Percentiles rank a stretch among this genome's conserved stretches.
Conservation (phyloP, 139 green algal species). For the Chlorella ohadii region DNA sequence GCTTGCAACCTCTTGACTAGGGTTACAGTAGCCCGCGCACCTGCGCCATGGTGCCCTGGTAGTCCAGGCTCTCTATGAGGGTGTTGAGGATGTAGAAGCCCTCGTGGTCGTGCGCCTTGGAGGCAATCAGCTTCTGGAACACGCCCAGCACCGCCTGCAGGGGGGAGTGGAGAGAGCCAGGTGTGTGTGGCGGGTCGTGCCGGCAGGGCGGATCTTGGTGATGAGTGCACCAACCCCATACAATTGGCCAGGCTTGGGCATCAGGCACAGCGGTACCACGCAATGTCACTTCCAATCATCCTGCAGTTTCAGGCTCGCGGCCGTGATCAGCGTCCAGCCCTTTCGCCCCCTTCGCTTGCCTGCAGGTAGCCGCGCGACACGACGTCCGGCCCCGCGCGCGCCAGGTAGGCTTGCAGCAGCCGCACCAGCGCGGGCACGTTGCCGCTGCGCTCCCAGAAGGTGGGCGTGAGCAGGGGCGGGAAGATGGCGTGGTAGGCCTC, state of each 20-base stretch:
- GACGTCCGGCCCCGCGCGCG: conserved; percentile 72
- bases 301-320: no score
- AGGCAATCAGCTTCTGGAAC: conserved; percentile 93
- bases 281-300: no score
- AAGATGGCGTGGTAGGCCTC: conserved; percentile 88
- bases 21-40: no score
- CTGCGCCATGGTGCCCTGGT: conserved; percentile 50
- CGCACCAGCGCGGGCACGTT: conserved; percentile 95
- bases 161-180: neutral
- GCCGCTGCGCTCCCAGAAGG: conserved; percentile 92
- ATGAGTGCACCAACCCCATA: no score
- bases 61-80: conserved; percentile 75
- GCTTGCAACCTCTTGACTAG: no score
- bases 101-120: conserved; percentile 90
- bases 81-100: conserved; percentile 91
- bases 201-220: no score
- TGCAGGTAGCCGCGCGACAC: conserved; percentile 71
- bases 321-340: no score
- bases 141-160: conserved; percentile 86
- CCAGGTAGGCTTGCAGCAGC: conserved; percentile 94
- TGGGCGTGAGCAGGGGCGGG: conserved; percentile 83
- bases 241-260: no score
- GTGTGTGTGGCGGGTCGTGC: no score
- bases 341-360: neutral
- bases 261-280: no score